Base-by-base conservation (phyloP, 768 basidiomycete species). In the Pleurotus salmoneostramineus region DNA sequence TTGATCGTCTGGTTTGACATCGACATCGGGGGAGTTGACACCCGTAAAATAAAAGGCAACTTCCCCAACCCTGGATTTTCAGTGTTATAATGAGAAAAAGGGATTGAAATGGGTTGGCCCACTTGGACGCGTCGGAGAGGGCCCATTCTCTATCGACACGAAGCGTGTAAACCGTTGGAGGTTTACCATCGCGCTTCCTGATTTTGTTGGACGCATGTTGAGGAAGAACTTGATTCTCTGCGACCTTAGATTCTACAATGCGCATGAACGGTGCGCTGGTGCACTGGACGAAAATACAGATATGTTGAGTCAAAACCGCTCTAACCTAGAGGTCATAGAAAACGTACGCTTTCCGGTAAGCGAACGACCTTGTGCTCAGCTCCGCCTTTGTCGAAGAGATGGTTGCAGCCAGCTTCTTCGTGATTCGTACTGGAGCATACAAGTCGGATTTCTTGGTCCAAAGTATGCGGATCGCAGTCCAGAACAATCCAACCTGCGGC, bases 401-500 rank as follows among this genome's bases (percentile, higher is more conserved):
- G 52, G 36, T 17, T 43, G 8, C 52, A 55, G 6, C 52, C 52
- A 21, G 52, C 36, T 17, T 8, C 52, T 11, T 55, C 52, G 0
- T 35, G n/a, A 37, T 55, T 40, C 21, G n/a, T 40, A 10, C 52
- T 43, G 4, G 52, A 58, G 61, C 72, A 74, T 12, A 72, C 66
- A 4, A 70, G 56, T 14, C 71, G 67, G 48, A 74, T 72, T 36
- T 71, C 68, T 54, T 74, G 71, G 8, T 66, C 58, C 1, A 63
- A 52, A 6, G 61, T 59, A 52, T 62, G 64, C 2, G 72, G 50
- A 51, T 70, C 64, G 58, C 75, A 77, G 57, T 69, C 67, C 34
- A 73, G 60, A 44, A 77, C 72, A 10, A 62, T 60, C 75, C 75
- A 77, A 32, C 74, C 74, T 10, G 73, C 74, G 10, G 73, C 74